Evolutionary conservation across 441 rosid species (phyloP).

Genomic region (Erodium chrysanthum): DNA sequence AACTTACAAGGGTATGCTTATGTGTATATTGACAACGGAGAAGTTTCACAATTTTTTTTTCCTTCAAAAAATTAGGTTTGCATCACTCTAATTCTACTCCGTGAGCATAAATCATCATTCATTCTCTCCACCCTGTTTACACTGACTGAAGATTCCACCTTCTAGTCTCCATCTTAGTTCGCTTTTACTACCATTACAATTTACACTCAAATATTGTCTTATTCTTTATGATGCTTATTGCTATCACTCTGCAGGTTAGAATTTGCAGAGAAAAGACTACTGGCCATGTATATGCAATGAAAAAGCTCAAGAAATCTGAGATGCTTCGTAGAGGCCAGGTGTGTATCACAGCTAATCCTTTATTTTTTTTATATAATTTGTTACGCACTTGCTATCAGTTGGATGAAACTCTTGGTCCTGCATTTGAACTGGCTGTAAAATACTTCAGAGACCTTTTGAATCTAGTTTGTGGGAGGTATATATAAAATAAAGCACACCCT

Average conservation of each 20-base stretch:
- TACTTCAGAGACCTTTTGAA: neutral
- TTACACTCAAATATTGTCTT: neutral
- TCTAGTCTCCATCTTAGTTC: neutral
- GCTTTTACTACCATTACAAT: neutral
- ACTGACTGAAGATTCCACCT: neutral
- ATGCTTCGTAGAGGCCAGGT: constrained; percentile 28
- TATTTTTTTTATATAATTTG: neutral
- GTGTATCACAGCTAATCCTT: neutral
- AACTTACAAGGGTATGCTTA: neutral
- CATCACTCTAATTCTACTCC: neutral
- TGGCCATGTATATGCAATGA: constrained; percentile 3
- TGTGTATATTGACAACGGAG: neutral
- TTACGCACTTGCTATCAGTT: neutral
- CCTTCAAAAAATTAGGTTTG: neutral
- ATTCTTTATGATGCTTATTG: neutral
- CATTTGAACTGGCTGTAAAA: neutral
- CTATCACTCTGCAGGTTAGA: constrained; percentile 19
- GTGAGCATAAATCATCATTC: neutral
- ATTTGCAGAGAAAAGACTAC: constrained; percentile 21
- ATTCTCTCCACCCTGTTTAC: neutral
- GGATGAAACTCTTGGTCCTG: neutral
- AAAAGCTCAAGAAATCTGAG: constrained; percentile 4
- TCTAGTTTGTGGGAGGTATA: neutral
- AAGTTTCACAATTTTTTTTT: neutral
- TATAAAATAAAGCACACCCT: neutral